phyloP scores from a whole-genome alignment of 163 green algal species.

The Scenedesmus sp. region DNA sequence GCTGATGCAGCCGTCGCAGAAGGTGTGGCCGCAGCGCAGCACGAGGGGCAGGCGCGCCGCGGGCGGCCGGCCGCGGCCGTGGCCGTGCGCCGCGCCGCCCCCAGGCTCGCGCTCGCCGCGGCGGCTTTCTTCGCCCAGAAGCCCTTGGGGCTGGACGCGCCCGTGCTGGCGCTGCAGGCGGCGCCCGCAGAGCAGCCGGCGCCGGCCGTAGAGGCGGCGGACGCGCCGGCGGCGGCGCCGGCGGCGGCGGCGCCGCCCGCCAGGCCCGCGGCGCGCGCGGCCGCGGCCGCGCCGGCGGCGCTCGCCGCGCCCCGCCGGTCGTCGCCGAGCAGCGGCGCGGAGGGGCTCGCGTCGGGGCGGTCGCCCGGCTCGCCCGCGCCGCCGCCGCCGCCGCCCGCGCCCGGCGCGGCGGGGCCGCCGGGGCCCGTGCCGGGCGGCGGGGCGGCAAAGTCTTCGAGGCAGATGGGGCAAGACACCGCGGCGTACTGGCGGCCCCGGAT shows the following conservation, averaged over 20 bases:
- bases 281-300: neutral
- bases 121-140: no score
- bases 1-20: slow-evolving; percentile 51
- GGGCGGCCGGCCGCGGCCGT: neutral
- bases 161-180: slow-evolving; percentile 1
- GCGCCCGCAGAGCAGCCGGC: neutral
- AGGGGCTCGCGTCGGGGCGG: neutral
- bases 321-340: no score
- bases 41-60: slow-evolving; percentile 19
- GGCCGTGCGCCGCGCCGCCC: no score
- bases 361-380: neutral
- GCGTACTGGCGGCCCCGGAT: slow-evolving; percentile 30
- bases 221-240: neutral
- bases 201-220: no score
- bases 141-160: no score
- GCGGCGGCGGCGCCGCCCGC: neutral
- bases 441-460: slow-evolving; percentile 41
- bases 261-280: neutral
- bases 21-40: slow-evolving; percentile 50
- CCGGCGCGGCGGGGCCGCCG: neutral
- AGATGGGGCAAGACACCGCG: slow-evolving; percentile 38
- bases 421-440: neutral
- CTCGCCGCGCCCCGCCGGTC: no score
- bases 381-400: neutral
- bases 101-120: no score